A percentile compares a stretch with the other conserved stretches of the same genome.
Conservation (phyloP, 139 green algal genomes). For the Chlorella sp. region DNA sequence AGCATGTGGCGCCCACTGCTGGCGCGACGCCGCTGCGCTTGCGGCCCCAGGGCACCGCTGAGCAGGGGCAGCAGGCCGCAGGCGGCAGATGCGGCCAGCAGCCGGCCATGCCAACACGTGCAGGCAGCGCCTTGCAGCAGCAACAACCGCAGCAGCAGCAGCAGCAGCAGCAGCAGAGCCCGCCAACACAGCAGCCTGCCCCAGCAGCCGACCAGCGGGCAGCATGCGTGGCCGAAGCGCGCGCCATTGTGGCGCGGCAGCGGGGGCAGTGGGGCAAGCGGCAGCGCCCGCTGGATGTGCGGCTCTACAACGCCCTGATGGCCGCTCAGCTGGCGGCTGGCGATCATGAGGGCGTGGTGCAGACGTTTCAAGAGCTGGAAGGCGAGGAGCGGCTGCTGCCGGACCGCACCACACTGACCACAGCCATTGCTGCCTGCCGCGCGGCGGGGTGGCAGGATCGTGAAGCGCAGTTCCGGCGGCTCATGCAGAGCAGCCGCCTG, state of each 20-base stretch:
- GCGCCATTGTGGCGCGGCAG: neutral
- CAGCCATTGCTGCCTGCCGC: conserved; percentile 8
- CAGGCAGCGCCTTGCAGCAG: neutral
- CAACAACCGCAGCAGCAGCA: neutral
- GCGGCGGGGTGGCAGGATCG: neutral
- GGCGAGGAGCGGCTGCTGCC: neutral
- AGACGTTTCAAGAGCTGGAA: neutral
- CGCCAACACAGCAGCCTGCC: neutral
- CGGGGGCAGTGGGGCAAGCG: neutral
- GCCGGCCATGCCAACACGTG: neutral
- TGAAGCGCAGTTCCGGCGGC: conserved; percentile 6
- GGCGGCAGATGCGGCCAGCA: neutral
- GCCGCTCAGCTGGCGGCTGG: conserved; percentile 20
- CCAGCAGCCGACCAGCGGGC: neutral
- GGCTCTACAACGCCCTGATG: conserved; percentile 15
- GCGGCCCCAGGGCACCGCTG: neutral
- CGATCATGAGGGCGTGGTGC: conserved; percentile 19
- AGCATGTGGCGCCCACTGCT: neutral
- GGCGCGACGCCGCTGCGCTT: too few relatives aligned
- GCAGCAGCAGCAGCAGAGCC: neutral
- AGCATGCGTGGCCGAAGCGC: neutral
- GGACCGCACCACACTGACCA: conserved; percentile 2
- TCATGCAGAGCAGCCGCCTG: conserved; percentile 18
- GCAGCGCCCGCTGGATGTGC: neutral
- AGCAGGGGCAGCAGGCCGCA: neutral